Evolutionary conservation across 2,329 filamentous ascomycete genomes (phyloP).

Genomic region (Cladosporium sp.): DNA sequence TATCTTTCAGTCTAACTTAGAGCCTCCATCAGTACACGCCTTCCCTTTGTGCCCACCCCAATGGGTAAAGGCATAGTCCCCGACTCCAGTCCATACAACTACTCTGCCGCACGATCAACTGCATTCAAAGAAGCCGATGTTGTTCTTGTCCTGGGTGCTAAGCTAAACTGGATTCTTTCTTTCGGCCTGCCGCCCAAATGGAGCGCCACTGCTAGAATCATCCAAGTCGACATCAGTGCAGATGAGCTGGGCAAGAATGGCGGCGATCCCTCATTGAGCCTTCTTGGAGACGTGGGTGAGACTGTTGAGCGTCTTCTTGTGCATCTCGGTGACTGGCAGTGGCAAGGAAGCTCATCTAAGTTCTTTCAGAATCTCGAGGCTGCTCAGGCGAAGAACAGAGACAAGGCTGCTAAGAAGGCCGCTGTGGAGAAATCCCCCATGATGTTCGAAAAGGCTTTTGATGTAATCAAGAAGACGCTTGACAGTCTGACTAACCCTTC

Average conservation of each 20-base stretch:
- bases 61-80: slow-evolving; percentile 56
- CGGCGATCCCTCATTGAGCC: slow-evolving; percentile 43
- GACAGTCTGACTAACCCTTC: slow-evolving; percentile 42
- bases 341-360: slow-evolving; percentile 30
- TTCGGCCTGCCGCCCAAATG: slow-evolving; percentile 54
- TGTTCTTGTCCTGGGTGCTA: slow-evolving; percentile 50
- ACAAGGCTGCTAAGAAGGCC: slow-evolving; percentile 40
- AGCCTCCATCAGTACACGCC: slow-evolving; percentile 31
- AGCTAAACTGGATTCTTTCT: slow-evolving; percentile 56
- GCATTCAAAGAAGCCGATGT: slow-evolving; percentile 52
- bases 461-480: slow-evolving; percentile 48
- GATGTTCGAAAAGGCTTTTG: slow-evolving; percentile 48
- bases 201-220: slow-evolving; percentile 46
- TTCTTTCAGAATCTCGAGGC: slow-evolving; percentile 33
- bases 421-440: slow-evolving; percentile 39
- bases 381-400: slow-evolving; percentile 45
- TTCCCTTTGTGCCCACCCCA: slow-evolving; percentile 55
- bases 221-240: slow-evolving; percentile 51
- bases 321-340: slow-evolving; percentile 43
- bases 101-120: slow-evolving; percentile 49
- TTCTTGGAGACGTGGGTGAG: slow-evolving; percentile 49
- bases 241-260: slow-evolving; percentile 52
- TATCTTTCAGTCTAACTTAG: neutral
- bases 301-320: slow-evolving; percentile 44
- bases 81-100: slow-evolving; percentile 50